phyloP scores from a whole-genome alignment of 140 eudicot genomes.

The Eryngium alpinum region DNA sequence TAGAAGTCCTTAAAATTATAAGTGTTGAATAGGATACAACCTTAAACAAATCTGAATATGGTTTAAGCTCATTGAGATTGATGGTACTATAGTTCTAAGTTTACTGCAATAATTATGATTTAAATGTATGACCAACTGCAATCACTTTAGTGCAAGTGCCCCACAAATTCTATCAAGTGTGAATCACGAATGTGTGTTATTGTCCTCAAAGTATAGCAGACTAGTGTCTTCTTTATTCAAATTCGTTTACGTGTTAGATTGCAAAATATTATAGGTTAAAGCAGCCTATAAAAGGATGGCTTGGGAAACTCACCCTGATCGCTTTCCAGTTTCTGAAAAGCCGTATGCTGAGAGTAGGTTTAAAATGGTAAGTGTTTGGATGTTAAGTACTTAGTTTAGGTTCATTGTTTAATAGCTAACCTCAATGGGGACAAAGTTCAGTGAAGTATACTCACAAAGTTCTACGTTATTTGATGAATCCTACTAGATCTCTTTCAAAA shows the following conservation, averaged over 20 bases:
- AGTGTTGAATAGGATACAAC: background rate
- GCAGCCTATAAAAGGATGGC: constrained; percentile 74
- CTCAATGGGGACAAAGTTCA: background rate
- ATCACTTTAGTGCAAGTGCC: background rate
- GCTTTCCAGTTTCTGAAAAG: constrained; percentile 49
- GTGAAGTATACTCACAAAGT: background rate
- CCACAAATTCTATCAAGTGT: no score
- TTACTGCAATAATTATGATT: background rate
- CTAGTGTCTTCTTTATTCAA: background rate
- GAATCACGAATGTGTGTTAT: background rate
- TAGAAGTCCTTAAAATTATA: no score
- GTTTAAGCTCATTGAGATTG: background rate
- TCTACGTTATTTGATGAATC: background rate
- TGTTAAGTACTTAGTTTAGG: background rate
- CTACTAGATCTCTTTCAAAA: background rate
- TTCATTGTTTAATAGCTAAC: background rate
- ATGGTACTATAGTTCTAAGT: background rate
- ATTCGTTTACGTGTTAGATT: background rate
- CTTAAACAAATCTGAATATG: background rate
- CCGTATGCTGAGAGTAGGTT: constrained; percentile 59
- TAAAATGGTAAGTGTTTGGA: constrained; percentile 40
- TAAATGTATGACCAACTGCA: background rate
- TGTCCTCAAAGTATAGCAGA: background rate
- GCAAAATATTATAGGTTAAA: constrained; percentile 45
- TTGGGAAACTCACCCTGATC: constrained; percentile 91